A percentile compares a stretch with the other conserved stretches of the same genome.
Evolutionary conservation across 2,329 filamentous ascomycete genomes (phyloP).

Genomic region (Aspergillus ruber): DNA sequence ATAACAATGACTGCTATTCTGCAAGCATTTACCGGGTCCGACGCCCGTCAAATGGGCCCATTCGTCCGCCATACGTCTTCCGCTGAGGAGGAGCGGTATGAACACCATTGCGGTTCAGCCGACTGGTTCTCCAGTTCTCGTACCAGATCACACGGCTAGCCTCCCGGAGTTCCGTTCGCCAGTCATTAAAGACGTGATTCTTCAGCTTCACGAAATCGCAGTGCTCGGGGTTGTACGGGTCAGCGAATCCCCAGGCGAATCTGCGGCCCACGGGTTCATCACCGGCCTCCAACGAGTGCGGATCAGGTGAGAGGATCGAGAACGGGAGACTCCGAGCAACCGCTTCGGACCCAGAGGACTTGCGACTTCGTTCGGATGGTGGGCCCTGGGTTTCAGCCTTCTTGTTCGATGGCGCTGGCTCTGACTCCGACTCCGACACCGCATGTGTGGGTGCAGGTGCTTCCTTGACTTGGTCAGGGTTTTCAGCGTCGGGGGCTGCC

Average conservation of each 20-base stretch:
- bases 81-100: conserved; percentile 13
- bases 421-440: conserved; percentile 9
- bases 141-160: conserved; percentile 91
- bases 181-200: conserved; percentile 87
- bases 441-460: conserved; percentile 17
- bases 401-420: conserved; percentile 10
- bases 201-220: conserved; percentile 90
- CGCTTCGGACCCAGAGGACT: conserved; percentile 24
- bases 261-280: conserved; percentile 62
- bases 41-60: conserved; percentile 20
- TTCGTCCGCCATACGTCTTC: conserved; percentile 22
- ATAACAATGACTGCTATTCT: no score
- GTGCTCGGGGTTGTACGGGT: conserved; percentile 83
- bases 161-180: conserved; percentile 84
- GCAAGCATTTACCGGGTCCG: conserved; percentile 14
- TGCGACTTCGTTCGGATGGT: conserved; percentile 36
- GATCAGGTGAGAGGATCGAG: conserved; percentile 88
- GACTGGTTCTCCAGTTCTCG: conserved; percentile 77
- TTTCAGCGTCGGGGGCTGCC: conserved; percentile 20
- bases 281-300: conserved; percentile 59
- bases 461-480: conserved; percentile 17
- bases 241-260: conserved; percentile 95
- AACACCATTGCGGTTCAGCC: conserved; percentile 29
- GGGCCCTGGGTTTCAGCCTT: conserved; percentile 22
- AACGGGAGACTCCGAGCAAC: conserved; percentile 69